These are phyloP conservation scores for Talaromyces sp. DNA, from an alignment of 2,329 filamentous ascomycete species.

Conservation along the genomic window DNA sequence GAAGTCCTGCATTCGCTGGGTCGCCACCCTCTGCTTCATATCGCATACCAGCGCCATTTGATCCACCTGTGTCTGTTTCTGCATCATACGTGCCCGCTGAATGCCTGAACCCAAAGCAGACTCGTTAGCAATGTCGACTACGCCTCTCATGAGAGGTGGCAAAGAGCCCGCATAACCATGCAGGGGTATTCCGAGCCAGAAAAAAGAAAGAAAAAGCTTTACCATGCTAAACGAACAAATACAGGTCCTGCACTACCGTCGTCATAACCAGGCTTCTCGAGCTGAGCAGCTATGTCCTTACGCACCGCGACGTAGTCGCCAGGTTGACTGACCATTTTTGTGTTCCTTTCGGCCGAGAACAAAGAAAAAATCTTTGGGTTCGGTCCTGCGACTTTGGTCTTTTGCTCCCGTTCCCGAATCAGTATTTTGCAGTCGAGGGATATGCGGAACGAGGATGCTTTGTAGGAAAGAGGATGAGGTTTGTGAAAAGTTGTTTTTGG, in stretches of 20 bases:
- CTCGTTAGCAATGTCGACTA: neutral
- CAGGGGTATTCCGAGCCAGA: too few relatives aligned
- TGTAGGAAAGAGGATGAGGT: neutral
- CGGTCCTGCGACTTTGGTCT: neutral
- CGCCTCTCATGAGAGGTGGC: neutral
- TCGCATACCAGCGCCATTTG: slow-evolving; percentile 62
- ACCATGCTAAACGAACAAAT: slow-evolving; percentile 60
- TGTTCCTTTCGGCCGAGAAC: slow-evolving; percentile 3
- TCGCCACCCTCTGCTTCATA: slow-evolving; percentile 61
- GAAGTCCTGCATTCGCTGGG: slow-evolving; percentile 60
- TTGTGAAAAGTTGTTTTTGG: neutral
- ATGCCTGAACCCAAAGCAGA: slow-evolving; percentile 43
- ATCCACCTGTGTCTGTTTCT: slow-evolving; percentile 57
- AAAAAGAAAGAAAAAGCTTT: slow-evolving; percentile 17
- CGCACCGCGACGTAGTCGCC: slow-evolving; percentile 47
- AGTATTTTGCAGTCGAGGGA: neutral
- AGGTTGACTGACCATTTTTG: slow-evolving; percentile 22
- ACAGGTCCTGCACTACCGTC: slow-evolving; percentile 61
- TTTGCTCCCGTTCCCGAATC: neutral
- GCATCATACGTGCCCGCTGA: slow-evolving; percentile 59
- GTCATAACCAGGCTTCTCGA: slow-evolving; percentile 59
- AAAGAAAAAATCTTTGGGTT: neutral
- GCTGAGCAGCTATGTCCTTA: slow-evolving; percentile 49
- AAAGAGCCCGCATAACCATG: neutral
- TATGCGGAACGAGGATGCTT: neutral